Evolutionary conservation across 352 stramenopile genomes (phyloP), one percentile per base, ranked within the genome.

Genomic region (Pythium chondricola): DNA sequence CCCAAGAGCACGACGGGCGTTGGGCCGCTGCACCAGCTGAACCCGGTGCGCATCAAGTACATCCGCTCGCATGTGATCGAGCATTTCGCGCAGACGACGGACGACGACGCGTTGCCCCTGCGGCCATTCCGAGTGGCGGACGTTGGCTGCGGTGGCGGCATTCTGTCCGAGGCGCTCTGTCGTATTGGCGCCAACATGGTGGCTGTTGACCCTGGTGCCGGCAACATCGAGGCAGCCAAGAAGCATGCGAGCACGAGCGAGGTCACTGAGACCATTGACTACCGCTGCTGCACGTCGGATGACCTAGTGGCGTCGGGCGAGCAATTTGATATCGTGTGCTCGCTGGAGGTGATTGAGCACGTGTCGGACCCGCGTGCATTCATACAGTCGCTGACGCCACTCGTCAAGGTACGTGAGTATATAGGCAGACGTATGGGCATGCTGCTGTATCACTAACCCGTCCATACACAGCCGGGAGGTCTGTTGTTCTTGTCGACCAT

Each of bases 401-500:
- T 92, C 4, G 75, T 93, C 29, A 90, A 93, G 69, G 78, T 90
- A 37, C 47, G 52, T 27, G n/a, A n/a, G n/a, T n/a, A n/a, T n/a
- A n/a, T n/a, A n/a, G n/a, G n/a, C n/a, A n/a, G n/a, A n/a, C n/a
- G n/a, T 27, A 2, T 20, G 11, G 10, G 16, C 10, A 14, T 22
- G 33, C 14, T 31, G n/a, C 30, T n/a, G 17, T 11, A 30, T 51
- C 10, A 47, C 5, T 37, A 22, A n/a, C 26, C 49, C 1, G n/a
- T 60, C 2, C 6, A 13, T 51, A 1, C 7, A 31, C 30, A 88
- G 75, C 77, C 78, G 10, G 80, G 78, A 24, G 83, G 83, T 5
- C 25, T 93, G 43, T 47, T 93, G 11, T 93, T 93, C 56, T 47
- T 93, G 47, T 93, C 83, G 52, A 87, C 83, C 30, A 90, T 93